phyloP scores from a whole-genome alignment of 2,329 filamentous ascomycete species.

The Madurella mycetomatis region DNA sequence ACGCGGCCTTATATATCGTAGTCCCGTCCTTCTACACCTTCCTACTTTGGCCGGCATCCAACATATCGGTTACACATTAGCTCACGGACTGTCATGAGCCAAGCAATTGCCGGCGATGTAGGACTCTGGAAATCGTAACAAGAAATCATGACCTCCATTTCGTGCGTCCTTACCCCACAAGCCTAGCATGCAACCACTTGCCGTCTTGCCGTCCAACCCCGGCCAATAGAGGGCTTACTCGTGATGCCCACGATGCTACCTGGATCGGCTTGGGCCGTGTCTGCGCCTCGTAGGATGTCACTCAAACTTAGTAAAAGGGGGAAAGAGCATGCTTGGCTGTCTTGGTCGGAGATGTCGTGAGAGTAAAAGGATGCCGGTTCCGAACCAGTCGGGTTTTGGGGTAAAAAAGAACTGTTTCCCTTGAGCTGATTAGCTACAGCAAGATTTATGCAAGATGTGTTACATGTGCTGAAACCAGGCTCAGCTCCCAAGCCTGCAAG shows the following conservation, averaged over 20 bases:
- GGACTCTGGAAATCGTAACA: conserved; percentile 12
- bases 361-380: not conserved
- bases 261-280: conserved; percentile 28
- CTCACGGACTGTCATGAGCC: conserved; percentile 12
- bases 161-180: conserved; percentile 20
- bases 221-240: conserved; percentile 23
- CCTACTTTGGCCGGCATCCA: conserved; percentile 4
- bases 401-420: not conserved
- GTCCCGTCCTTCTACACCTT: conserved; percentile 2
- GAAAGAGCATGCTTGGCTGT: conserved; percentile 5
- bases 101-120: conserved; percentile 14
- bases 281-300: conserved; percentile 20
- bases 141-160: conserved; percentile 19
- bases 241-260: conserved; percentile 26
- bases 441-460: too few species aligned
- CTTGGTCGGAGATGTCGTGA: not conserved
- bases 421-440: too few species aligned
- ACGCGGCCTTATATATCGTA: conserved; percentile 26
- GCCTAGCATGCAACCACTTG: conserved; percentile 13
- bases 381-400: not conserved
- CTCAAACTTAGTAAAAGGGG: conserved; percentile 9
- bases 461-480: too few species aligned
- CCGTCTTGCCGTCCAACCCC: conserved; percentile 13
- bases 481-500: too few species aligned
- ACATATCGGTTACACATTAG: conserved; percentile 6